Percentiles rank a stretch among this genome's conserved stretches.
These are phyloP conservation scores for Talaromyces sp. DNA, from an alignment of 2,329 filamentous ascomycete species.

Conservation along the genomic window DNA sequence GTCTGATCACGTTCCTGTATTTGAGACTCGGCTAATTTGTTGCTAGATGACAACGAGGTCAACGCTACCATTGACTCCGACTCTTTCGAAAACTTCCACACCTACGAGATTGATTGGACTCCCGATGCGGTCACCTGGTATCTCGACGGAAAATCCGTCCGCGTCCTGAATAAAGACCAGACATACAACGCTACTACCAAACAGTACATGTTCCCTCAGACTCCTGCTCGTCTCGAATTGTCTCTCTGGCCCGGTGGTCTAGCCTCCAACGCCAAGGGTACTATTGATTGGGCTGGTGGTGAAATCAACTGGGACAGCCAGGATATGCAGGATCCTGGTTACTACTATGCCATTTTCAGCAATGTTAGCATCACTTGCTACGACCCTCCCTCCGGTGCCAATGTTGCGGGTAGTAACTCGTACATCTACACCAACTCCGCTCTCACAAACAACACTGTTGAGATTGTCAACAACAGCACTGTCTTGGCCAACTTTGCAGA, in stretches of 20 bases:
- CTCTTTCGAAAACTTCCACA: conserved; percentile 75
- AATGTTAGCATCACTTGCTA: conserved; percentile 85
- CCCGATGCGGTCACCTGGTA: conserved; percentile 83
- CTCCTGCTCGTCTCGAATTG: conserved; percentile 83
- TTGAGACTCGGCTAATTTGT: conserved; percentile 12
- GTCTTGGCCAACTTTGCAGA: conserved; percentile 74
- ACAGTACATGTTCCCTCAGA: conserved; percentile 85
- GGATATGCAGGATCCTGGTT: conserved; percentile 78
- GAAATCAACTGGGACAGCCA: conserved; percentile 78
- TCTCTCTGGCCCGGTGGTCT: conserved; percentile 95
- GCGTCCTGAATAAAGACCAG: conserved; percentile 68
- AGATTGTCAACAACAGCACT: conserved; percentile 71
- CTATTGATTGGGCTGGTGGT: conserved; percentile 88
- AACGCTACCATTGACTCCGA: conserved; percentile 64
- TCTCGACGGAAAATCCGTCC: conserved; percentile 74
- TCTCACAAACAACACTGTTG: conserved; percentile 73
- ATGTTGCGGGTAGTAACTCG: conserved; percentile 57
- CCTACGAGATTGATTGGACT: conserved; percentile 90
- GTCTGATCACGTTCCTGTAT: conserved; percentile 32
- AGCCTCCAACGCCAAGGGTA: conserved; percentile 73
- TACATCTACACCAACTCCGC: conserved; percentile 69
- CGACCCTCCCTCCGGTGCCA: conserved; percentile 69
- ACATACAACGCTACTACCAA: conserved; percentile 84
- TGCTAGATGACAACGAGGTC: conserved; percentile 66
- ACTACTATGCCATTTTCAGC: conserved; percentile 80